Conservation (phyloP, 2,329 filamentous ascomycete genomes). For the Ophiostoma triangulosporum region DNA sequence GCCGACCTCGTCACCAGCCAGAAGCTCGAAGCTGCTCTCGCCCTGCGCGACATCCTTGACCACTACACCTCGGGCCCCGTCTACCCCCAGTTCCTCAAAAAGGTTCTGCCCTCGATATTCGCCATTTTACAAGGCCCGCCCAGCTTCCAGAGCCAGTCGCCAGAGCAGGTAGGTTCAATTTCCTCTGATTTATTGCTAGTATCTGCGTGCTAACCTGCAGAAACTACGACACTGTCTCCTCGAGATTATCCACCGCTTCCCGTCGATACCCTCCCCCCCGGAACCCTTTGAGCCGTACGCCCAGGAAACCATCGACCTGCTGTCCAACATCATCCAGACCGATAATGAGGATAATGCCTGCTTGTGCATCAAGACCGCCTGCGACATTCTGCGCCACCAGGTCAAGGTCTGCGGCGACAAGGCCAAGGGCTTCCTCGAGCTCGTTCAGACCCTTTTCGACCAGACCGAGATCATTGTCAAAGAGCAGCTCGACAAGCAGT, state of each 20-base stretch:
- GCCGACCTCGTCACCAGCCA: slow-evolving; percentile 52
- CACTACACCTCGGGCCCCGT: slow-evolving; percentile 62
- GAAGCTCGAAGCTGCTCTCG: slow-evolving; percentile 69
- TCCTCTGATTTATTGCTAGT: too few relatives aligned
- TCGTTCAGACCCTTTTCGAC: slow-evolving; percentile 93
- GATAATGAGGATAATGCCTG: slow-evolving; percentile 99
- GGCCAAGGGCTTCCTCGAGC: slow-evolving; percentile 76
- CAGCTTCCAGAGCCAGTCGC: slow-evolving; percentile 79
- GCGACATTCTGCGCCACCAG: slow-evolving; percentile 91
- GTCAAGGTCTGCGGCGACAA: slow-evolving; percentile 63
- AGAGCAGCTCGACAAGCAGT: slow-evolving; percentile 79
- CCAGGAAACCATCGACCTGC: slow-evolving; percentile 73
- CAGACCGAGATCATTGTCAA: slow-evolving; percentile 90
- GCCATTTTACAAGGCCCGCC: slow-evolving; percentile 72
- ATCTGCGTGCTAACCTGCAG: slow-evolving; percentile 29
- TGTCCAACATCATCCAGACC: slow-evolving; percentile 74
- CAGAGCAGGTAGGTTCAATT: slow-evolving; percentile 61
- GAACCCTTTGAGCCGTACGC: slow-evolving; percentile 84
- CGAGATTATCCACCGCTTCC: slow-evolving; percentile 83
- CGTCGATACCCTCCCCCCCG: slow-evolving; percentile 52
- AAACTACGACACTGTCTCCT: slow-evolving; percentile 87
- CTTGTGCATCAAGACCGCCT: slow-evolving; percentile 95
- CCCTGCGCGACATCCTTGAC: slow-evolving; percentile 84
- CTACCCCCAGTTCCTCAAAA: slow-evolving; percentile 71
- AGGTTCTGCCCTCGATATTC: slow-evolving; percentile 81